Base-by-base conservation (phyloP, 768 basidiomycete genomes). In the Termitomyces eurrhizus region DNA sequence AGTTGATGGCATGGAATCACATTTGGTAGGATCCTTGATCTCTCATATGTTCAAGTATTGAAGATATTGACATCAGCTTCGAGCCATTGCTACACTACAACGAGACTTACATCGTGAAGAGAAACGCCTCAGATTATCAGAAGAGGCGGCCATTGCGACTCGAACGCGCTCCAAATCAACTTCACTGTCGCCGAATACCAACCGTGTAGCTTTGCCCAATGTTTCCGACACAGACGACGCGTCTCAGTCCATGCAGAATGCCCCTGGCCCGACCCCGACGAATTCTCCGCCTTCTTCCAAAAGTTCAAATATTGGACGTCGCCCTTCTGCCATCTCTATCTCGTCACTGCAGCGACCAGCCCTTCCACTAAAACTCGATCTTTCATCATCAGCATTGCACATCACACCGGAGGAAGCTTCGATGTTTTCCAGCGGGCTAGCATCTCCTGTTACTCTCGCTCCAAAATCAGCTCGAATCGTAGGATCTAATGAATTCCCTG, bases 361-460 rank as follows among this genome's bases (percentile, higher is more conserved):
- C 5, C 79, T 88, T 59, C 88, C 88, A 21, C 83, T 83, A 56
- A 92, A 92, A 66, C 83, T 93, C n/a, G 92, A 93, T 67, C 78
- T 93, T 6, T 90, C 91, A n/a, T 78, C 88, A 1, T 73, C 85
- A 13, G 76, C 85, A 12, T 77, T 92, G 58, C 84, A 85, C 50
- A 79, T 90, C 33, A 74, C 82, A n/a, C 77, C 87, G 0, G 86
- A 87, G 46, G 89, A 90, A 65, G 80, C 78, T 7, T 74, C 81
- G 6, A 68, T 84, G 57, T 87, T 83, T 61, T 73, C 81, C 1
- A 85, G 80, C 50, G 85, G 86, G 1, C 75, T 91, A 51, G 79
- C 87, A 33, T 92, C 90, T 7, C 92, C 92, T 7, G 91, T 93
- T 36, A 90, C 87, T 5, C 80, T 93, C 41, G 92, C 90, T 0